Evolutionary conservation across 1,139 yeast species (phyloP), one percentile per base, ranked within the genome.

Genomic region (Zygoascus sp.): DNA sequence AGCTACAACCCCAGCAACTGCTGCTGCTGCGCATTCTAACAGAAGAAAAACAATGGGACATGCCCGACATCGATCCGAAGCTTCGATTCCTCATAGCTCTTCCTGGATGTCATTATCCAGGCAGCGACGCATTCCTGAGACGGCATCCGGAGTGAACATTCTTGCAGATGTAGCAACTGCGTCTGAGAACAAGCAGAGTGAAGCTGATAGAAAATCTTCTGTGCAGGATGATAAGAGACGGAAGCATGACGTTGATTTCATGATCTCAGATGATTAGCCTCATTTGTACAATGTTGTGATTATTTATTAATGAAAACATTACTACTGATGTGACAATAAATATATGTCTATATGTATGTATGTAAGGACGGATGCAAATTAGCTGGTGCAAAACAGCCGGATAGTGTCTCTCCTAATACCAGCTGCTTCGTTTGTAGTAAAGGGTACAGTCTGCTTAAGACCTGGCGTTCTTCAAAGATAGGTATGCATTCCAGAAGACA

Each of bases 401-500:
- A 7, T 7, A 25, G 28, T 25, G 7, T 3, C n/a, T 25, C 28
- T 25, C n/a, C n/a, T n/a, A n/a, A n/a, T n/a, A n/a, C n/a, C n/a
- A n/a, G n/a, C n/a, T n/a, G n/a, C n/a, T n/a, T n/a, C n/a, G n/a
- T n/a, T 10, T 7, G 7, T 25, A 25, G 7, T 25, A 10, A 25
- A 25, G n/a, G n/a, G 28, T 7, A 25, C 16, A n/a, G 15, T 15
- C 11, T 11, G 25, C 9, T 40, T 17, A 45, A 19, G 48, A 45
- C 10, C 43, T 40, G 22, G 74, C 73, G 51, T 84, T 84, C 58
- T 83, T 73, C 77, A 87, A 80, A 0, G 96, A 87, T 42, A 92
- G 70, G 67, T 84, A 90, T 47, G 97, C 89, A 65, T 89, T 86
- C 97, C 97, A 89, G 37, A 88, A 70, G 23, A 89, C 94, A 25